phyloP scores from a whole-genome alignment of 208 protist species.

The Leishmania tropica region DNA sequence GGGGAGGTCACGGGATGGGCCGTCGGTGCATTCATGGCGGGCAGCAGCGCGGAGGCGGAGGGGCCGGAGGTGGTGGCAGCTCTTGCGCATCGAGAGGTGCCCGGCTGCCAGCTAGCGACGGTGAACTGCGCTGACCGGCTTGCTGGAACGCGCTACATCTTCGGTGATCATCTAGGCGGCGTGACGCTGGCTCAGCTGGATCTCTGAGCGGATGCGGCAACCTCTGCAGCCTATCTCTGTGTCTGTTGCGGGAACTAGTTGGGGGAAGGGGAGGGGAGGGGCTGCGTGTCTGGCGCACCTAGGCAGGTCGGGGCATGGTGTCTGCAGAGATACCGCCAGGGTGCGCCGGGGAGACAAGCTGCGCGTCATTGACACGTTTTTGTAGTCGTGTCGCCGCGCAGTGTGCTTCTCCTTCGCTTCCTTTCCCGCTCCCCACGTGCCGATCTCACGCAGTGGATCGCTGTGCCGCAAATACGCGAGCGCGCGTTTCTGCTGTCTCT shows the following conservation, averaged over 20 bases:
- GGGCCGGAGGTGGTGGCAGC: conserved; percentile 51
- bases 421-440: not conserved
- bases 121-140: conserved; percentile 55
- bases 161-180: conserved; percentile 28
- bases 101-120: conserved; percentile 17
- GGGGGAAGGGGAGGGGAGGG: not conserved
- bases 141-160: conserved; percentile 12
- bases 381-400: not conserved
- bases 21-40: conserved; percentile 39
- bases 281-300: not conserved
- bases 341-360: not conserved
- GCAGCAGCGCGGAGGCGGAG: conserved; percentile 18
- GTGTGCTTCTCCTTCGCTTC: not conserved
- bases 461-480: not conserved
- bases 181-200: conserved; percentile 19
- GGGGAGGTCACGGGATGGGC: conserved; percentile 80
- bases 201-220: not conserved
- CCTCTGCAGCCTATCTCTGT: not conserved
- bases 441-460: not conserved
- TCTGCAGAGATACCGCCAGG: not conserved
- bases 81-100: conserved; percentile 51
- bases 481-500: not conserved
- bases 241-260: not conserved
- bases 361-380: not conserved
- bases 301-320: not conserved